phyloP scores from a whole-genome alignment of 805 yeast species.

The Candida peoriensis region DNA sequence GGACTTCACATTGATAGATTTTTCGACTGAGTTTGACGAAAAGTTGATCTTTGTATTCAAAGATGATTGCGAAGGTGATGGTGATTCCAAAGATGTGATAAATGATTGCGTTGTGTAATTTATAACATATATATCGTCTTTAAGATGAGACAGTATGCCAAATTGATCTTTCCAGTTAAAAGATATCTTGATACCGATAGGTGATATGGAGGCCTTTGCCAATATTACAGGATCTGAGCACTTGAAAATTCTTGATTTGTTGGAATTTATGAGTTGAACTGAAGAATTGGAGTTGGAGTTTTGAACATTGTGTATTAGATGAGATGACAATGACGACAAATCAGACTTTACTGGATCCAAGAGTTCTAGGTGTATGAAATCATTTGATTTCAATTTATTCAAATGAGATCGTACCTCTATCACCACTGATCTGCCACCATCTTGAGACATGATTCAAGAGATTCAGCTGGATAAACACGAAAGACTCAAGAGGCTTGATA shows the following conservation, averaged over 20 bases:
- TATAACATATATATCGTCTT: conserved; percentile 27
- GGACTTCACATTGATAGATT: background rate
- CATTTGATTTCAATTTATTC: background rate
- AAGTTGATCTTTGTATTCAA: background rate
- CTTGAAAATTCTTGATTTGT: conserved; percentile 18
- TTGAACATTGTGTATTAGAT: conserved; percentile 7
- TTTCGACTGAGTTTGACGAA: background rate
- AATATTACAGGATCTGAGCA: conserved; percentile 1
- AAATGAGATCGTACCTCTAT: background rate
- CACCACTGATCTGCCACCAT: too few relatives aligned
- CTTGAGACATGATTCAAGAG: too few relatives aligned
- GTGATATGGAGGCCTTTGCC: background rate
- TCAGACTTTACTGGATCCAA: conserved; percentile 10
- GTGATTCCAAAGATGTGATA: too few relatives aligned
- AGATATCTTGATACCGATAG: conserved; percentile 14
- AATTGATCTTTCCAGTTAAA: conserved; percentile 18
- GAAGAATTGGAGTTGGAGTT: conserved; percentile 10
- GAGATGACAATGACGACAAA: conserved; percentile 12
- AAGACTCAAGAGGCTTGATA: too few relatives aligned
- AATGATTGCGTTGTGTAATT: conserved; percentile 39
- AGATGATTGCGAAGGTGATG: too few relatives aligned
- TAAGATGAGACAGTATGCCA: conserved; percentile 11
- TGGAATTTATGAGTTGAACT: conserved; percentile 9
- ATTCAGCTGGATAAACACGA: too few relatives aligned
- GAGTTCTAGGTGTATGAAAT: conserved; percentile 2